phyloP scores from a whole-genome alignment of 2,329 filamentous ascomycete species.

The Exophiala aquamarina region DNA sequence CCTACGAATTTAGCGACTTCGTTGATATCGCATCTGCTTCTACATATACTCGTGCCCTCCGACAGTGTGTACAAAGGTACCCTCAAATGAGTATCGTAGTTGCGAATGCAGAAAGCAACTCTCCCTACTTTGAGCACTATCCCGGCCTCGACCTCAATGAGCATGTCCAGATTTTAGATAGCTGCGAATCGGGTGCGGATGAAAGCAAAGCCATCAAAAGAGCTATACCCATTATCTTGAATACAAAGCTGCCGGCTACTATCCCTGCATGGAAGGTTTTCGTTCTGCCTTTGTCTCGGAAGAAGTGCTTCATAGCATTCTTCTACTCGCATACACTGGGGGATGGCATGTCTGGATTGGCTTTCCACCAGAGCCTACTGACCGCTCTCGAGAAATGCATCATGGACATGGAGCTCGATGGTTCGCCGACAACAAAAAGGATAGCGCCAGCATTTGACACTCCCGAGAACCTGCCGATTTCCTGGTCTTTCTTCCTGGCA shows the following conservation, averaged over 20 bases:
- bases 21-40: constrained; percentile 16
- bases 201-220: constrained; percentile 11
- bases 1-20: constrained; percentile 32
- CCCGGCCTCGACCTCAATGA: constrained; percentile 37
- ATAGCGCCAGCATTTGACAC: constrained; percentile 13
- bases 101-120: constrained; percentile 1
- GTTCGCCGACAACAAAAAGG: not conserved
- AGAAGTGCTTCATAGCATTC: constrained; percentile 39
- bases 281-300: constrained; percentile 32
- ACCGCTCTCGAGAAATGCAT: constrained; percentile 10
- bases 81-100: constrained; percentile 39
- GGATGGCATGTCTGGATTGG: constrained; percentile 44
- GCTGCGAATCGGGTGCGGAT: not conserved
- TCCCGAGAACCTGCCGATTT: constrained; percentile 39
- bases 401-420: not conserved
- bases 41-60: constrained; percentile 35
- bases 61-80: constrained; percentile 39
- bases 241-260: not conserved
- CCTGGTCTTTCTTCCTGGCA: constrained; percentile 45
- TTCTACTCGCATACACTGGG: constrained; percentile 45
- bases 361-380: constrained; percentile 46
- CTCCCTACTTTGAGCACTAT: constrained; percentile 3
- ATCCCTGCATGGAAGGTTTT: constrained; percentile 47
- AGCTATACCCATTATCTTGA: constrained; percentile 20
- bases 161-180: constrained; percentile 38